phyloP scores from a whole-genome alignment of 106 monocot species.

The Ottelia alismoides region DNA sequence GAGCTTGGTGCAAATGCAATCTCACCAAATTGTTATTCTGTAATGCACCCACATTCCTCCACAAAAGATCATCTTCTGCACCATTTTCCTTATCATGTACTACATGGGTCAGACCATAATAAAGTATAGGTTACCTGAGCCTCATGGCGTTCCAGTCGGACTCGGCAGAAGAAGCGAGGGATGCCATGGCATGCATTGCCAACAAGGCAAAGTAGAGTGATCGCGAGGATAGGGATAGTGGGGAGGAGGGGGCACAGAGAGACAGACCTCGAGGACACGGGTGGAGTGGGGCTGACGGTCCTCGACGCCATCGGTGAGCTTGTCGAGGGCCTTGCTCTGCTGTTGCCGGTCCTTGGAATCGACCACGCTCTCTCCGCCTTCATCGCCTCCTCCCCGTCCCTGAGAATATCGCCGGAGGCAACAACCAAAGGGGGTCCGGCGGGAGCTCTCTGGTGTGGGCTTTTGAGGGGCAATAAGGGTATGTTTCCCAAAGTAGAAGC shows the following conservation, averaged over 20 bases:
- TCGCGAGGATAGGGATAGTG: neutral
- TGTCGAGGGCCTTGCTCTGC: conserved; percentile 96
- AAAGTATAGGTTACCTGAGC: conserved; percentile 21
- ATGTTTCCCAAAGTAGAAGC: too few species aligned
- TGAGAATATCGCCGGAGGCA: too few species aligned
- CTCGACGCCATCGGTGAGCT: conserved; percentile 91
- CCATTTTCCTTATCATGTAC: too few species aligned
- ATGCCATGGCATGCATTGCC: conserved; percentile 47
- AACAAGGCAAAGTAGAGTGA: neutral
- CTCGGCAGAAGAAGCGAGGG: conserved; percentile 52
- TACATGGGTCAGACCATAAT: too few species aligned
- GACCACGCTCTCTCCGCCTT: conserved; percentile 20
- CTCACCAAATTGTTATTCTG: too few species aligned
- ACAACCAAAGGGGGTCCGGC: too few species aligned
- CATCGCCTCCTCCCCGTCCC: conserved; percentile 19
- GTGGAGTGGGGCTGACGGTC: conserved; percentile 92
- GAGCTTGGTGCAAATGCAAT: too few species aligned
- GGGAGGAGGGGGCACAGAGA: neutral
- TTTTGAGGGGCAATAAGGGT: too few species aligned
- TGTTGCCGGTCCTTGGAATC: conserved; percentile 90
- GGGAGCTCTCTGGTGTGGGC: too few species aligned
- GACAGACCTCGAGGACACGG: conserved; percentile 56
- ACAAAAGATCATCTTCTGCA: too few species aligned
- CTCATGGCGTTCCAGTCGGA: conserved; percentile 57
- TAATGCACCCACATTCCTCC: too few species aligned